Conservation (phyloP, 2,329 filamentous ascomycete genomes). For the Ambrosiella cleistominuta region DNA sequence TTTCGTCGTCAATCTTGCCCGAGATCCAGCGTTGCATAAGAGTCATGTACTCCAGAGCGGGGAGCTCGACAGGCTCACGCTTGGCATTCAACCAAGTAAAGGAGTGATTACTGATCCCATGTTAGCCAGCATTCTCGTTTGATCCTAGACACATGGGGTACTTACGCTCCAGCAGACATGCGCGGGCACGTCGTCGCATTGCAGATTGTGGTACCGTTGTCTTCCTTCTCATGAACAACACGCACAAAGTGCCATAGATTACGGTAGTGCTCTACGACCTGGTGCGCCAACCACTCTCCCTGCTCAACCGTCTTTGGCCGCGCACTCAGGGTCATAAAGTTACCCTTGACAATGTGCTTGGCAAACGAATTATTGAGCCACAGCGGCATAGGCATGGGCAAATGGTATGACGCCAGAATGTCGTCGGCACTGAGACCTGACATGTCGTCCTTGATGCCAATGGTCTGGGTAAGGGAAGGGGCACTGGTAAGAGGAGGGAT, state of each 20-base stretch:
- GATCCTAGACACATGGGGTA: constrained; percentile 16
- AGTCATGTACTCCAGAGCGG: constrained; percentile 83
- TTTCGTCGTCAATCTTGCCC: constrained; percentile 79
- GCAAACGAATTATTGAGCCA: constrained; percentile 62
- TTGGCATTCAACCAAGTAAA: constrained; percentile 92
- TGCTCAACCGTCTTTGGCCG: constrained; percentile 85
- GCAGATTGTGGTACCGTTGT: constrained; percentile 61
- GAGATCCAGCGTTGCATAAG: constrained; percentile 95
- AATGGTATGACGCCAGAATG: constrained; percentile 40
- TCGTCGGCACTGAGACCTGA: constrained; percentile 33
- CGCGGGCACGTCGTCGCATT: constrained; percentile 69
- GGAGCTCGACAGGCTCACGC: constrained; percentile 76
- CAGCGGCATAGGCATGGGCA: constrained; percentile 49
- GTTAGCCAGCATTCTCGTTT: neutral
- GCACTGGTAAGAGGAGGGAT: constrained; percentile 45
- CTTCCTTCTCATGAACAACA: constrained; percentile 72
- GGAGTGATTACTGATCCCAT: constrained; percentile 51
- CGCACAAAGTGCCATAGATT: constrained; percentile 79
- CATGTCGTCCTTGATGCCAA: constrained; percentile 48
- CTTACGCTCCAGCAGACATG: constrained; percentile 88
- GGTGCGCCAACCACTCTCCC: constrained; percentile 90
- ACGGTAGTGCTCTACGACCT: constrained; percentile 87
- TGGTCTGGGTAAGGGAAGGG: constrained; percentile 46
- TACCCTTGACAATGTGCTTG: constrained; percentile 85
- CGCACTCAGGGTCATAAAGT: constrained; percentile 89